These are phyloP conservation scores for Teunomyces atbi DNA, from an alignment of 805 yeast genomes.

Conservation along the genomic window DNA sequence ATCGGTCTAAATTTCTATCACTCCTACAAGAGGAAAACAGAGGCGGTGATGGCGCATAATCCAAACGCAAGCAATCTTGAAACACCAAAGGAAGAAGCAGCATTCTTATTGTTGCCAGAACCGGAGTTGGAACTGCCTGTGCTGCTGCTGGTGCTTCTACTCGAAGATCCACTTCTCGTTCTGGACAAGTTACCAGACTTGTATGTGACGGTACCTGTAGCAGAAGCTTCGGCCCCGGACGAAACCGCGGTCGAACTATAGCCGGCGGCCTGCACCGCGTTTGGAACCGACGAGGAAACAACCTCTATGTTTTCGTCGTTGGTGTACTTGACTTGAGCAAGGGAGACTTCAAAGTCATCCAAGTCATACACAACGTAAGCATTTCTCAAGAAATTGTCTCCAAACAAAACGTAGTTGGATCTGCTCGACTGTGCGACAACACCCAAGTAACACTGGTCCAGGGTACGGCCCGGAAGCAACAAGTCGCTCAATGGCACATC, in stretches of 20 bases:
- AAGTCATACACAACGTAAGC: slow-evolving; percentile 67
- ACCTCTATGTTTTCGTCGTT: slow-evolving; percentile 43
- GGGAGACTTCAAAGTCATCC: slow-evolving; percentile 53
- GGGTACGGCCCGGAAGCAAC: slow-evolving; percentile 15
- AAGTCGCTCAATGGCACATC: slow-evolving; percentile 44
- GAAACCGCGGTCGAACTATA: slow-evolving; percentile 39
- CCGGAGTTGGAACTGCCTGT: not conserved
- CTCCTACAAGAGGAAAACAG: not conserved
- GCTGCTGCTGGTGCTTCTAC: not conserved
- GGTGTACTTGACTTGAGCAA: slow-evolving; percentile 34
- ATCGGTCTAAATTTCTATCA: not conserved
- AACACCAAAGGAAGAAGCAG: not conserved
- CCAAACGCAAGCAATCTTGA: not conserved
- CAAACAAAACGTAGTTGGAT: slow-evolving; percentile 43
- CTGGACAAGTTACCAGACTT: not conserved
- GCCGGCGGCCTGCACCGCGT: slow-evolving; percentile 46
- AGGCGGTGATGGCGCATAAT: not conserved
- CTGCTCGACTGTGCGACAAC: slow-evolving; percentile 11
- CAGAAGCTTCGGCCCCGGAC: not conserved
- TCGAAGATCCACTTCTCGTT: not conserved
- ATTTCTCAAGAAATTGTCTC: slow-evolving; percentile 63
- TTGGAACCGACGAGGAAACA: slow-evolving; percentile 48
- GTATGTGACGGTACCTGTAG: not conserved
- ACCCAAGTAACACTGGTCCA: slow-evolving; percentile 16
- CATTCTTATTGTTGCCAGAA: not conserved